A percentile compares a stretch with the other conserved stretches of the same genome.
Evolutionary conservation across 306 rosid genomes (phyloP).

Genomic region (Sphenostylis stenocarpa): DNA sequence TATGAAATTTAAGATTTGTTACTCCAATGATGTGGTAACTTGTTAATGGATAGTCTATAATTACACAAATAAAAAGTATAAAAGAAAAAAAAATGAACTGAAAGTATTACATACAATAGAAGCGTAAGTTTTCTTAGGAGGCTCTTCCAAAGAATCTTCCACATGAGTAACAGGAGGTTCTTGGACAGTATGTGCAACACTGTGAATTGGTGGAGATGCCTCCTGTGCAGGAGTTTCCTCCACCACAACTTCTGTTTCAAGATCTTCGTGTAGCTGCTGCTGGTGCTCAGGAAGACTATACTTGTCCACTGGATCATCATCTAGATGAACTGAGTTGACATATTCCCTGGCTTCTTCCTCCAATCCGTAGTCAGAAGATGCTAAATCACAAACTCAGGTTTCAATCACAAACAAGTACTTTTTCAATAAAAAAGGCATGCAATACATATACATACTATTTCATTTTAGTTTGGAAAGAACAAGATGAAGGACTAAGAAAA

Average conservation of each 20-base stretch:
- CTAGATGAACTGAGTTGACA: slow-evolving; percentile 65
- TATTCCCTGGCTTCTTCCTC: slow-evolving; percentile 88
- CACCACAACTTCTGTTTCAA: slow-evolving; percentile 70
- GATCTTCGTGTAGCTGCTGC: slow-evolving; percentile 54
- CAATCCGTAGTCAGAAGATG: slow-evolving; percentile 71
- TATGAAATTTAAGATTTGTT: neutral
- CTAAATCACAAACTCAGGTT: slow-evolving; percentile 32
- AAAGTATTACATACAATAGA: slow-evolving; percentile 69
- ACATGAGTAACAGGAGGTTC: slow-evolving; percentile 51
- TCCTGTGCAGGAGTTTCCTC: slow-evolving; percentile 81
- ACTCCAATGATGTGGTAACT: neutral
- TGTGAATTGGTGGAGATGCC: slow-evolving; percentile 47
- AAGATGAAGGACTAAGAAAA: neutral
- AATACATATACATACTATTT: neutral
- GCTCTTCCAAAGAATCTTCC: slow-evolving; percentile 80
- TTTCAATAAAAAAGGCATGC: neutral
- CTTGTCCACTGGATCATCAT: slow-evolving; percentile 85
- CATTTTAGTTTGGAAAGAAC: neutral
- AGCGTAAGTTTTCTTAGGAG: slow-evolving; percentile 82
- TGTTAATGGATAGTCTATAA: neutral
- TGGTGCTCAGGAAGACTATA: slow-evolving; percentile 90
- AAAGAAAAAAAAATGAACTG: neutral
- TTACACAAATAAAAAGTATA: neutral
- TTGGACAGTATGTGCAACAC: slow-evolving; percentile 40
- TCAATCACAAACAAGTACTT: neutral